Conservation (phyloP, 83 land plant species). For the Picea engelmannii region DNA sequence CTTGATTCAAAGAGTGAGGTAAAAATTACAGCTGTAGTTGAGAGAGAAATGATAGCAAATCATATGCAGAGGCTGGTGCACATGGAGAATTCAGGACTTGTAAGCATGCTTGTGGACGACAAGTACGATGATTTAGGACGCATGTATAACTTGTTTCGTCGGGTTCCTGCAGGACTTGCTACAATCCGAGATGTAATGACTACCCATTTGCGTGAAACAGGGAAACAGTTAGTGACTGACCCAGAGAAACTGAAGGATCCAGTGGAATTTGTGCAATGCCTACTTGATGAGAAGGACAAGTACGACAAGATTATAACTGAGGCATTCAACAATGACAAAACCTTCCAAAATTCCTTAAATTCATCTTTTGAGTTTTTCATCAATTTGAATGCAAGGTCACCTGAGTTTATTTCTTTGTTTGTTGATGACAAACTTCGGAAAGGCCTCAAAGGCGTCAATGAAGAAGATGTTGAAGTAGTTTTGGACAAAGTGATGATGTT, state of each 20-base stretch:
- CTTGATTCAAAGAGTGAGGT: constrained; percentile 74
- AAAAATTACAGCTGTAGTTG: constrained; percentile 89
- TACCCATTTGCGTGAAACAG: constrained; percentile 83
- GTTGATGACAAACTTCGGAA: constrained; percentile 96
- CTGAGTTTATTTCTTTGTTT: constrained; percentile 92
- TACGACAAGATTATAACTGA: constrained; percentile 76
- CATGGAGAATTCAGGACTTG: constrained; percentile 97
- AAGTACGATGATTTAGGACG: constrained; percentile 89
- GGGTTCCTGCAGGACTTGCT: constrained; percentile 76
- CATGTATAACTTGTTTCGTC: constrained; percentile 85
- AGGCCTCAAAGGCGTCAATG: constrained; percentile 90
- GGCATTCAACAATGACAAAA: constrained; percentile 92
- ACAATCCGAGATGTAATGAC: constrained; percentile 90
- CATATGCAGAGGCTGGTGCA: constrained; percentile 92
- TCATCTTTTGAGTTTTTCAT: constrained; percentile 97
- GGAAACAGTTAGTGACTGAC: constrained; percentile 93
- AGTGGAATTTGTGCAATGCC: constrained; percentile 93
- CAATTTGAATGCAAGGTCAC: constrained; percentile 89
- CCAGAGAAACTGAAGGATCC: constrained; percentile 92
- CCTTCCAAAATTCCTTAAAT: constrained; percentile 93
- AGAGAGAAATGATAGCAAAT: constrained; percentile 90
- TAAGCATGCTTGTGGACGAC: constrained; percentile 92
- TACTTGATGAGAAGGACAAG: constrained; percentile 90
- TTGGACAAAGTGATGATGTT: constrained; percentile 98
- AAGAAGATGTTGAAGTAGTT: constrained; percentile 92